Evolutionary conservation across 2,329 filamentous ascomycete genomes (phyloP), one percentile per base, ranked within the genome.

Genomic region (Exophiala xenobiotica): DNA sequence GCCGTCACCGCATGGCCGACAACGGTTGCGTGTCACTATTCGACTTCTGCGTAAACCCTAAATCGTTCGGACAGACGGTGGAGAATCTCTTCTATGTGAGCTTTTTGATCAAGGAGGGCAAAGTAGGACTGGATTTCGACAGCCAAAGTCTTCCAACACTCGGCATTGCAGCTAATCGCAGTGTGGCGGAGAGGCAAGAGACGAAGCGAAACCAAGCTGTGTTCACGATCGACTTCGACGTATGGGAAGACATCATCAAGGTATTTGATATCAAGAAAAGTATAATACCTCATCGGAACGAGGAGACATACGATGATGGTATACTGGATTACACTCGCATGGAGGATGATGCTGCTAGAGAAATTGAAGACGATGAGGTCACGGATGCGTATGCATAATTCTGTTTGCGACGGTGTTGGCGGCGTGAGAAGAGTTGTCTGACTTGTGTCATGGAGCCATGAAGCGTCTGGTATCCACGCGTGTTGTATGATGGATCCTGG

Each of bases 1-100:
- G 81, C 29, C 75, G 80, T 48, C 72, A 87, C 62, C 80, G 84
- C 2, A 73, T 96, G 11, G 79, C 83, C 9, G 76, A 78, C 14
- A 83, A 83, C 2, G 85, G 84, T 1, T 88, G 88, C 12, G 80
- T 96, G 3, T 83, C 88, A 43, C 71, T 96, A 9, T 86, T 96
- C 67, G 83, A 87, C 46, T 97, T 96, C 61, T 88, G 90, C 33
- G 80, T 97, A 58, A 96, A 99, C 62, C 93, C 93, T 0, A 75
- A 75, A 31, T 95, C 90, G 0, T 99, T 97, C 63, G 89, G 89
- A 0, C 93, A 99, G 69, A 96, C 90, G 0, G 85, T 99, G 5
- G 93, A 99, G 67, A 99, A 99, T 63, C 77, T 99, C 63, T 99
- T 99, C 69, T 97, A 97, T 67, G 82, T 96, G 61, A 95, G 89